Base-by-base conservation (phyloP, 2,329 filamentous ascomycete species). In the Diaporthe ampelina region DNA sequence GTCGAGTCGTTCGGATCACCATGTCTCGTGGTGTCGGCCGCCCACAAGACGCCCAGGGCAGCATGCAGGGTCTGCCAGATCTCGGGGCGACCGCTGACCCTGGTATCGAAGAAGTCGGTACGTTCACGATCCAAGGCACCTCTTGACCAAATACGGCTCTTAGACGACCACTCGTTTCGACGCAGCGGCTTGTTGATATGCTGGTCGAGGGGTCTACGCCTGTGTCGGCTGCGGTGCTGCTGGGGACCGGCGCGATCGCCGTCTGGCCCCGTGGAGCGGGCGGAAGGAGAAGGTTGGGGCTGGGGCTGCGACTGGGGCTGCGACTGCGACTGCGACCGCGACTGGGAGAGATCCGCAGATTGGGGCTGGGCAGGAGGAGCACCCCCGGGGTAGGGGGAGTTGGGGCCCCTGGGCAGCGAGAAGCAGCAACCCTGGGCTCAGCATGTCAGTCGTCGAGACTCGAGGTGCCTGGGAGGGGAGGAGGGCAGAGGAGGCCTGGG, bases 71-170 rank as follows among this genome's bases (percentile, higher is more conserved):
- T 92, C 78, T 91, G 91, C 96, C 96, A 98, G 35, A 97, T 89
- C 82, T 98, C 94, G 6, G 88, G 80, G 5, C 91, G 88, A 2
- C 95, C 95, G 0, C 93, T 94, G 21, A 97, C 94, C 61, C 95
- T 88, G 1, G 95, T 98, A 76, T 98, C 95, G 83, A 97, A 98
- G 86, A 97, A 98, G 76, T 95, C 95, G 65, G 85, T 85, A 65
- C 96, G 90, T 84, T 98, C 94, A 43, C 87, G 88, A 74, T 91
- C 90, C 2, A 98, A 86, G 70, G 92, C 86, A 21, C 84, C 80
- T n/a, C 89, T 90, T 0, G 94, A 95, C 94, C 94, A 97, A 21
- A 85, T 83, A 26, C 90, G 90, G 70, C 88, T 87, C 76, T 88
- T 88, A 73, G 92, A 90, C 17, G 85, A 85, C 93, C 93, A 95